Conservation (phyloP, 2,329 filamentous ascomycete species). For the Fusarium pininemorale region DNA sequence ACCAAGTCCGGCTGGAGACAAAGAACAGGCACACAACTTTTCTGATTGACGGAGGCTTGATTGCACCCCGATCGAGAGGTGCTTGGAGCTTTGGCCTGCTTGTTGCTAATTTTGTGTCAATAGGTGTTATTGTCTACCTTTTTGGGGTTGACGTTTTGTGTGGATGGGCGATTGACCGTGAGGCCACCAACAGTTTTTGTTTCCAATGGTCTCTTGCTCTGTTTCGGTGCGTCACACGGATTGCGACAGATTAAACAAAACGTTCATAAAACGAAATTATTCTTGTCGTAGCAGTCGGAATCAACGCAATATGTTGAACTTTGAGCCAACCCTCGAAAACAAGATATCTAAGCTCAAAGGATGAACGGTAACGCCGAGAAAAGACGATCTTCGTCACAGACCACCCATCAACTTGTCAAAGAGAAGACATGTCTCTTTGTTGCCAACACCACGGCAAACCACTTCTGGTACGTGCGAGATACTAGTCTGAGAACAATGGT, state of each 20-base stretch:
- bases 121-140: constrained; percentile 26
- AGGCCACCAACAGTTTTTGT: neutral
- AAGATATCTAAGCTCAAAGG: neutral
- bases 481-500: constrained; percentile 19
- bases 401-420: constrained; percentile 20
- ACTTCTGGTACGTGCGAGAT: neutral
- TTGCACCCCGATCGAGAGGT: neutral
- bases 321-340: too few species aligned
- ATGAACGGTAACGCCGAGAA: constrained; percentile 7
- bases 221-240: neutral
- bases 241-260: neutral
- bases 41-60: neutral
- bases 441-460: neutral
- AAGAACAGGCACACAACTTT: constrained; percentile 3
- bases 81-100: neutral
- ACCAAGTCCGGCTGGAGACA: constrained; percentile 6
- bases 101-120: constrained; percentile 23
- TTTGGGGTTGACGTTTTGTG: constrained; percentile 4
- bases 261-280: neutral
- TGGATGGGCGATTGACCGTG: neutral
- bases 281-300: neutral
- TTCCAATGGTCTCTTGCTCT: neutral
- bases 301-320: neutral
- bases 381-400: constrained; percentile 4
- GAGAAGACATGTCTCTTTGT: constrained; percentile 21